Evolutionary conservation across 176 grass and related monocot genomes (phyloP).

Genomic region (Dendrocalamus sinicus): DNA sequence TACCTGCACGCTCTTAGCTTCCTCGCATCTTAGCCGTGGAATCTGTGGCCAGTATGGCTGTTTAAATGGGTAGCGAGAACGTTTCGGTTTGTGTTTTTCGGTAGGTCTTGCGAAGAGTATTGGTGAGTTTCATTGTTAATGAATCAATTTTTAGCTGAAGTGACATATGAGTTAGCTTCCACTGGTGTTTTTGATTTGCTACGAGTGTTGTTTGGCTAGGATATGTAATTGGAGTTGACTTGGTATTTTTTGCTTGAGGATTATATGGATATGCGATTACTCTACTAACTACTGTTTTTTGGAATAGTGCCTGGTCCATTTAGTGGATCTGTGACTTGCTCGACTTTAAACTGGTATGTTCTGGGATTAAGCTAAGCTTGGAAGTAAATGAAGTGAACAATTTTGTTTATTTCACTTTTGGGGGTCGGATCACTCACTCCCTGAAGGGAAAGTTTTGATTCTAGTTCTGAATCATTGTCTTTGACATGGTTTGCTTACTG

Average conservation of each 20-base stretch:
- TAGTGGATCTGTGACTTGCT: neutral
- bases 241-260: neutral
- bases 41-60: neutral
- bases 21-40: neutral
- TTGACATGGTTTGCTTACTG: neutral
- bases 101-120: neutral
- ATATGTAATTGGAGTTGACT: slow-evolving; percentile 35
- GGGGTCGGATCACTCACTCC: neutral
- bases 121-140: neutral
- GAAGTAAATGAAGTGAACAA: slow-evolving; percentile 1
- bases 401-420: neutral
- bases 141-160: neutral
- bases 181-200: slow-evolving; percentile 15
- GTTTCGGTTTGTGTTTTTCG: neutral
- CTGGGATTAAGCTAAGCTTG: slow-evolving; percentile 19
- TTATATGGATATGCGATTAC: neutral
- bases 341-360: slow-evolving; percentile 12
- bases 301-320: neutral
- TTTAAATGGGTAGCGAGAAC: slow-evolving; percentile 15
- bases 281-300: neutral
- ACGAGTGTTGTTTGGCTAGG: slow-evolving; percentile 31
- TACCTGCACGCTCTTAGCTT: neutral
- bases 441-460: neutral
- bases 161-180: slow-evolving; percentile 29
- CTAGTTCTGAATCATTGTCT: slow-evolving; percentile 17